phyloP scores from a whole-genome alignment of 1,284 basidiomycete genomes.

The Prillingera fragicola region DNA sequence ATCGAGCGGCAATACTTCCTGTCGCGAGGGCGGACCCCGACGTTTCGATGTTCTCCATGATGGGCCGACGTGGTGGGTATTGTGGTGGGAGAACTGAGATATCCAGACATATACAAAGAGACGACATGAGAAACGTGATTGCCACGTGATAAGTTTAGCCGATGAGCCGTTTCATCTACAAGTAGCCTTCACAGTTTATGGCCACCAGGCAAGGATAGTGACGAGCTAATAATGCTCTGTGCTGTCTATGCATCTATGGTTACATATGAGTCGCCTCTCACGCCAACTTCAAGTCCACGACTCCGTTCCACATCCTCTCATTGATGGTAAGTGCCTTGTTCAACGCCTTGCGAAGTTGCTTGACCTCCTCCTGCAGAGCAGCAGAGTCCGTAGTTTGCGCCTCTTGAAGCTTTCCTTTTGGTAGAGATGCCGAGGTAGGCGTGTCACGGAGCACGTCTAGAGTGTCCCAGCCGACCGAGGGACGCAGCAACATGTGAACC shows the following conservation, averaged over 20 bases:
- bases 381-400: slow-evolving; percentile 45
- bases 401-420: no score
- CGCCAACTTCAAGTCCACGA: slow-evolving; percentile 47
- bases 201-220: no score
- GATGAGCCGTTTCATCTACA: no score
- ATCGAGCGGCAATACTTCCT: slow-evolving; percentile 45
- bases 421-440: no score
- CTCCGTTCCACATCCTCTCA: slow-evolving; percentile 80
- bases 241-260: background rate
- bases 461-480: background rate
- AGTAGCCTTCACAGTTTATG: no score
- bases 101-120: background rate
- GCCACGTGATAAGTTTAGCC: no score
- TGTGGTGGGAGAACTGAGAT: background rate
- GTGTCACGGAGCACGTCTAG: background rate
- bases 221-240: no score
- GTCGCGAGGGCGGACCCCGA: slow-evolving; percentile 20
- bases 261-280: slow-evolving; percentile 1
- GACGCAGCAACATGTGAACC: slow-evolving; percentile 25
- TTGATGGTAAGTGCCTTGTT: slow-evolving; percentile 77
- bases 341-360: slow-evolving; percentile 60
- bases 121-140: background rate
- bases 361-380: slow-evolving; percentile 67
- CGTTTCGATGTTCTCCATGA: slow-evolving; percentile 17
- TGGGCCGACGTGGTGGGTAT: no score